Evolutionary conservation across 164 flowering plant species (phyloP).

Genomic region (Amborella trichopoda): DNA sequence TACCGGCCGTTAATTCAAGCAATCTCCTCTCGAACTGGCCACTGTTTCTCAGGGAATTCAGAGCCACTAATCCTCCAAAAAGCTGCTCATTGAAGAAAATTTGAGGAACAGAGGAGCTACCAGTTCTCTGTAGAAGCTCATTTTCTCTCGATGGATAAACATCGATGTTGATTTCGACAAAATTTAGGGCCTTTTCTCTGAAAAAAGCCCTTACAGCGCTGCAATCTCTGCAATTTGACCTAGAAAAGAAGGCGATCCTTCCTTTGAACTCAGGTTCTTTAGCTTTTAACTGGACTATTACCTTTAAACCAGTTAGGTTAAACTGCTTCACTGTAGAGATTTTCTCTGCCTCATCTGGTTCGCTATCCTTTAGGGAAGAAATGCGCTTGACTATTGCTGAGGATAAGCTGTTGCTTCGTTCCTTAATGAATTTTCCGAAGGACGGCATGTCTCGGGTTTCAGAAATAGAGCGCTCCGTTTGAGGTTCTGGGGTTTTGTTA

Average conservation of each 20-base stretch:
- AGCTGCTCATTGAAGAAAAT: conserved; percentile 79
- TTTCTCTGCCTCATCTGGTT: neutral
- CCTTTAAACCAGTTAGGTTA: conserved; percentile 59
- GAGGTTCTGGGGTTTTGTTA: conserved; percentile 6
- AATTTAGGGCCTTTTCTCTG: conserved; percentile 42
- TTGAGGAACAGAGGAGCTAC: conserved; percentile 55
- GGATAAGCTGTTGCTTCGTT: conserved; percentile 50
- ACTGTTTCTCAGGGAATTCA: conserved; percentile 76
- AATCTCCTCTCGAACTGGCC: conserved; percentile 47
- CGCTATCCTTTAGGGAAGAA: conserved; percentile 25
- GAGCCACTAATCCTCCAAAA: conserved; percentile 70
- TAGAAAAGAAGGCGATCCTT: conserved; percentile 66
- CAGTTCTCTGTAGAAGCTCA: conserved; percentile 58
- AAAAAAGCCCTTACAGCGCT: conserved; percentile 61
- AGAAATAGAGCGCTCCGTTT: conserved; percentile 13
- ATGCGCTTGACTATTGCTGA: conserved; percentile 37
- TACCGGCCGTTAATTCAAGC: conserved; percentile 39
- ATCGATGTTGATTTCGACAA: conserved; percentile 80
- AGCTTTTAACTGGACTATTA: conserved; percentile 34
- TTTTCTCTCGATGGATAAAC: conserved; percentile 61
- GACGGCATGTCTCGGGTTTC: conserved; percentile 24
- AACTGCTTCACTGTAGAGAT: conserved; percentile 38
- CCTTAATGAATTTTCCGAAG: conserved; percentile 48
- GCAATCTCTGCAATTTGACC: conserved; percentile 79
- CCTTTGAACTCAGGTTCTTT: conserved; percentile 27